phyloP scores from a whole-genome alignment of 2,329 filamentous ascomycete genomes.

The Fusarium citri region DNA sequence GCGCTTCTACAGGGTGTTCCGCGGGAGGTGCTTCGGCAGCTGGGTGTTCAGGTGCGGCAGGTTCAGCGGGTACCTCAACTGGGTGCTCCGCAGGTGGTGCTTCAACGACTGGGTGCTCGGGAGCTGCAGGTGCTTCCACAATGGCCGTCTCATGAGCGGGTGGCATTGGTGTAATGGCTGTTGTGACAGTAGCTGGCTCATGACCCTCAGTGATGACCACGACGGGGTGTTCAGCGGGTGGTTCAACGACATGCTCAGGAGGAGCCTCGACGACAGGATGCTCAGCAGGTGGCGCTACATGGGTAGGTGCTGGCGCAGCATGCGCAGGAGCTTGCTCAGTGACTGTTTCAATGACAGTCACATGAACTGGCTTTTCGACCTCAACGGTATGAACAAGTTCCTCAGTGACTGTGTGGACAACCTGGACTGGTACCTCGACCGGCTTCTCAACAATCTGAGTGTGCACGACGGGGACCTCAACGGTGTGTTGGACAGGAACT shows the following conservation, averaged over 20 bases:
- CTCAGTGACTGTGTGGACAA: slow-evolving; percentile 9
- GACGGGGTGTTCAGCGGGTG: neutral
- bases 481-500: slow-evolving; percentile 2
- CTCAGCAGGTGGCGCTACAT: neutral
- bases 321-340: slow-evolving; percentile 7
- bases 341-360: slow-evolving; percentile 17
- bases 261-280: neutral
- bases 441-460: slow-evolving; percentile 12
- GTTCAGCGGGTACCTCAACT: neutral
- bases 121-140: neutral
- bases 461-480: slow-evolving; percentile 9
- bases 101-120: neutral
- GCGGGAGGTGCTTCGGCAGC: neutral
- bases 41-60: neutral
- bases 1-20: neutral
- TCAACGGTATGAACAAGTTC: slow-evolving; percentile 1
- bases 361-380: slow-evolving; percentile 11
- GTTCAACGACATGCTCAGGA: neutral
- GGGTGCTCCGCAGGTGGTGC: neutral
- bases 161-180: neutral
- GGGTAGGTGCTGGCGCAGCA: neutral
- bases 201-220: neutral
- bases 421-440: slow-evolving; percentile 5
- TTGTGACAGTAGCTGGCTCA: neutral
- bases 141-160: neutral